Base-by-base conservation (phyloP, 805 yeast species). In the Dipodascopsis tothii region DNA sequence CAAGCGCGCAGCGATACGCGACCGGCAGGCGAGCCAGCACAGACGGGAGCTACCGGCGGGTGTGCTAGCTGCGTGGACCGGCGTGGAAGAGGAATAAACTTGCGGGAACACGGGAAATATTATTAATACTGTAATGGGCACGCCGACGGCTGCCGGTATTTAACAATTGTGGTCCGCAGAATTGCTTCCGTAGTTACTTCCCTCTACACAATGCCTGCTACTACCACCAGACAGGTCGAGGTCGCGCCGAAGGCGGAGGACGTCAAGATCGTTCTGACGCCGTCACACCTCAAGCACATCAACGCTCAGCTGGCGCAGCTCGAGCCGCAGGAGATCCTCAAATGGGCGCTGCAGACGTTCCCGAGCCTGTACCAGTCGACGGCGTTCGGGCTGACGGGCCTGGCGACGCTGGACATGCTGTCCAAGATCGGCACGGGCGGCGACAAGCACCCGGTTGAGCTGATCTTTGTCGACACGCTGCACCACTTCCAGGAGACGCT, bases 401-500 rank as follows among this genome's bases (percentile, higher is more conserved):
- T 90, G 46, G 95, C 83, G 23, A 88, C 90, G 9, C 69, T 84
- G 35, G 96, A 88, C 61, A 83, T 88, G 74, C 63, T 88, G 22
- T 72, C 82, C 25, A 76, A 78, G 58, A 55, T 80, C 37, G 30
- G 11, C 9, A 25, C 9, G 14, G 30, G 14, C 14, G 30, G 30
- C 14, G 30, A 25, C 30, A 45, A 52, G 47, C 61, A 65, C 35
- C 73, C 80, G 0, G 69, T 84, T 4, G 94, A 87, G 43, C 68
- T 88, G 44, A 81, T 90, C 2, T 90, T 90, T 61, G 71, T 88
- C 38, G 96, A 90, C 60, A 90, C 97, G 0, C 67, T 90, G 50
- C 84, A 88, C 59, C 96, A 90, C 63, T 90, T 90, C 70, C 87
- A 90, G n/a, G 97, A 90, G 62, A 90, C 97, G 1, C 66, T 81